Conservation (phyloP, 2,329 filamentous ascomycete species). For the Thyridium curvatum region DNA sequence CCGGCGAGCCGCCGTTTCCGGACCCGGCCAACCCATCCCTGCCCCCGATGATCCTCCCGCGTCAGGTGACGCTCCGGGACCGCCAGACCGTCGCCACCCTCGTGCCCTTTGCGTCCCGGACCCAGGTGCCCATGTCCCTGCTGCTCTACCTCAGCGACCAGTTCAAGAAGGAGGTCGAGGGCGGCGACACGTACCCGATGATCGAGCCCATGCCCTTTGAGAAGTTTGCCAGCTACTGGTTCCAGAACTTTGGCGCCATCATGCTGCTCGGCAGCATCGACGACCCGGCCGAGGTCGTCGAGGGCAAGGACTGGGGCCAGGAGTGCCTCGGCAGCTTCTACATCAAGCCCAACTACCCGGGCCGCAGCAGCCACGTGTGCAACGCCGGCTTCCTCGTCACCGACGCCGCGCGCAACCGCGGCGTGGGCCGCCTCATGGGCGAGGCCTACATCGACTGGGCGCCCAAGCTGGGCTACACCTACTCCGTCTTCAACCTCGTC, state of each 20-base stretch:
- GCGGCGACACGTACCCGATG: constrained; percentile 90
- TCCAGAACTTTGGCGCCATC: constrained; percentile 81
- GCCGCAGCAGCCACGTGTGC: constrained; percentile 83
- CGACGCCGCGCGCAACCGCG: constrained; percentile 65
- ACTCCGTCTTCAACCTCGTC: constrained; percentile 90
- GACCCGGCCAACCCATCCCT: constrained; percentile 55
- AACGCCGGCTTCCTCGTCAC: constrained; percentile 78
- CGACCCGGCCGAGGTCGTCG: constrained; percentile 45
- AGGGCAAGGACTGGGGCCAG: constrained; percentile 68
- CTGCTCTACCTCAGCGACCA: constrained; percentile 75
- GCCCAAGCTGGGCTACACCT: constrained; percentile 76
- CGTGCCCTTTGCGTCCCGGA: constrained; percentile 71
- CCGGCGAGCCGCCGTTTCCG: constrained; percentile 60
- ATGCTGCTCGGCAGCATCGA: constrained; percentile 78
- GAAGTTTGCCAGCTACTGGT: constrained; percentile 79
- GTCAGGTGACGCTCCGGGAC: constrained; percentile 77
- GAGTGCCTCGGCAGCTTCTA: constrained; percentile 87
- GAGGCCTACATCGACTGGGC: constrained; percentile 74
- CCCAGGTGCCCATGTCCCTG: constrained; percentile 69
- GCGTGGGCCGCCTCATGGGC: constrained; percentile 70
- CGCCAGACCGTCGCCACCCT: constrained; percentile 78
- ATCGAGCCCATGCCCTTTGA: constrained; percentile 67
- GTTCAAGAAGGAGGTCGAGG: constrained; percentile 84
- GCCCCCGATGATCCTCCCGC: constrained; percentile 62
- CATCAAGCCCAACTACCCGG: constrained; percentile 90